Evolutionary conservation across 257 asterid genomes (phyloP).

Genomic region (Misopates orontium): DNA sequence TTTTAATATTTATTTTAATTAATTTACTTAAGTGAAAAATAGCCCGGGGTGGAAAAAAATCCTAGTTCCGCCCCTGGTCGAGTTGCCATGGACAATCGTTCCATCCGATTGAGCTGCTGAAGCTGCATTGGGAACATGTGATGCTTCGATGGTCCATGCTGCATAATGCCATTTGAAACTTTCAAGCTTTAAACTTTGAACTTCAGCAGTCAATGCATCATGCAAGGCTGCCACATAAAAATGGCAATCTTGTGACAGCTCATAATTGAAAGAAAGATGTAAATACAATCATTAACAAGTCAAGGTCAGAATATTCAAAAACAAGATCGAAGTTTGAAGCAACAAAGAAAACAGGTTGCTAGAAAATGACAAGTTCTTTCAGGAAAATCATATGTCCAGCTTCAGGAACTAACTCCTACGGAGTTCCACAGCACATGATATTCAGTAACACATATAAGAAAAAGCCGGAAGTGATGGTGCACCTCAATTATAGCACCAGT

Average conservation of each 20-base stretch:
- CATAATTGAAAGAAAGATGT: neutral
- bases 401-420: neutral
- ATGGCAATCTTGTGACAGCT: neutral
- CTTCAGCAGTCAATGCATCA: slow-evolving; percentile 68
- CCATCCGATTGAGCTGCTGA: slow-evolving; percentile 43
- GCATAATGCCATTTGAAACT: slow-evolving; percentile 38
- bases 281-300: slow-evolving; percentile 2
- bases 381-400: neutral
- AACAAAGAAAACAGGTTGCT: neutral
- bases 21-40: too few species aligned
- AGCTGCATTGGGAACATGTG: slow-evolving; percentile 50
- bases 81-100: too few species aligned
- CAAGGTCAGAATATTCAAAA: neutral
- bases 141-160: slow-evolving; percentile 47
- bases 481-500: neutral
- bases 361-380: neutral
- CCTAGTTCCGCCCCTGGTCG: too few species aligned
- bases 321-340: neutral
- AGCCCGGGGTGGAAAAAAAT: too few species aligned
- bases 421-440: too few species aligned
- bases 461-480: neutral
- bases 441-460: neutral
- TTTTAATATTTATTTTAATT: too few species aligned
- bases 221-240: slow-evolving; percentile 58
- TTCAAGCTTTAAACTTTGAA: slow-evolving; percentile 65